phyloP scores from a whole-genome alignment of 495 filamentous ascomycete species.

The Hypoxylon intermedium region DNA sequence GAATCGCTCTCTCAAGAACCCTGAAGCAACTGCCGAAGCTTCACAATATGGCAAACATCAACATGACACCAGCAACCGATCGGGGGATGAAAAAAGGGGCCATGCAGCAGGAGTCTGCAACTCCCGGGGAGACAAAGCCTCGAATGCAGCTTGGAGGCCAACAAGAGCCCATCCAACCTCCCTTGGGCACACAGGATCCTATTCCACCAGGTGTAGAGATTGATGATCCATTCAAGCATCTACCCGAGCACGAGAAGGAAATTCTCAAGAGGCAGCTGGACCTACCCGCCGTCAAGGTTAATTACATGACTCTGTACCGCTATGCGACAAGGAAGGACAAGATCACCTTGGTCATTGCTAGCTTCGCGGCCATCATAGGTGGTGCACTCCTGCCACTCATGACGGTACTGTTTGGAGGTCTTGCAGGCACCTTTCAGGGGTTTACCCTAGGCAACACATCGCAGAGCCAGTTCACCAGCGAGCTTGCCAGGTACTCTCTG shows the following conservation, averaged over 20 bases:
- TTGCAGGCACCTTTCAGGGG: too few species aligned
- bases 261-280: conserved; percentile 72
- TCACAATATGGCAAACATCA: too few species aligned
- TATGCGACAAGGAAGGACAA: conserved; percentile 80
- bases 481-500: conserved; percentile 66
- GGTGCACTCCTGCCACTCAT: conserved; percentile 87
- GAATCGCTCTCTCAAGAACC: too few species aligned
- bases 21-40: too few species aligned
- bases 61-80: too few species aligned
- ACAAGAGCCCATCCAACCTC: too few species aligned
- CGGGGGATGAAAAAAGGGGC: too few species aligned
- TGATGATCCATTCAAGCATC: conserved; percentile 63
- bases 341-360: conserved; percentile 70
- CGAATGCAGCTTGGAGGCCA: too few species aligned
- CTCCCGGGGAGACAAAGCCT: too few species aligned
- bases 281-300: conserved; percentile 68
- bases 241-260: conserved; percentile 55
- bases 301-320: conserved; percentile 72
- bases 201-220: too few species aligned
- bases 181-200: too few species aligned
- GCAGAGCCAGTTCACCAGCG: conserved; percentile 64
- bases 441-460: conserved; percentile 75
- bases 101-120: too few species aligned
- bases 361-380: conserved; percentile 73
- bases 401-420: conserved; percentile 88